Percentiles rank a stretch among this genome's conserved stretches.
Evolutionary conservation across 169 alveolate species (phyloP).

Genomic region (Eimeria praecox): DNA sequence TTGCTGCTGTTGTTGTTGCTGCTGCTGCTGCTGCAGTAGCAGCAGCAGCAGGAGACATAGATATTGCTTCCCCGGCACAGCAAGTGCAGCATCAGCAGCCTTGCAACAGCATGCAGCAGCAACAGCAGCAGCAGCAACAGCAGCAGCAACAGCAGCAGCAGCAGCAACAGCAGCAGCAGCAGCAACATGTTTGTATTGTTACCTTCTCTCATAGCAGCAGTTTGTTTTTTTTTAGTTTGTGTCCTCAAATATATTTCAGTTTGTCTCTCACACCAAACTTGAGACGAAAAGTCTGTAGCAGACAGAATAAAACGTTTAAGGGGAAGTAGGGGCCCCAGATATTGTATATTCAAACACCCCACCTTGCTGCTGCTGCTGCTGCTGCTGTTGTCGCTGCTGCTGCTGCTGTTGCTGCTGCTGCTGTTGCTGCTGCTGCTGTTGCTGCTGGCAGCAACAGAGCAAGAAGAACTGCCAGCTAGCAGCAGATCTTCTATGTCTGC

Average conservation of each 20-base stretch:
- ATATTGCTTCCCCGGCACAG: not conserved
- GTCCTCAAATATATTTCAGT: not conserved
- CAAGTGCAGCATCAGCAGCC: conserved; percentile 6
- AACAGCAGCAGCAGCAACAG: not conserved
- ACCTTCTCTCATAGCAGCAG: conserved; percentile 1
- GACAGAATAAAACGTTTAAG: not conserved
- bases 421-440: not conserved
- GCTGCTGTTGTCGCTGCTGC: not conserved
- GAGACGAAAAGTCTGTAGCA: conserved; percentile 2
- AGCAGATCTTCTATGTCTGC: conserved; percentile 8
- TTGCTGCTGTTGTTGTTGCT: not conserved
- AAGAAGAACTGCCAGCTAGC: not conserved
- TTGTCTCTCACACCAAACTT: conserved; percentile 37
- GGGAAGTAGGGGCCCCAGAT: not conserved
- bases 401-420: conserved; percentile 8
- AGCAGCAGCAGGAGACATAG: not conserved
- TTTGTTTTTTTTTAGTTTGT: not conserved
- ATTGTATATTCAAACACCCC: not conserved
- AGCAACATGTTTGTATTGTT: not conserved
- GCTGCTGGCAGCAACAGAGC: not conserved
- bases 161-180: conserved; percentile 58
- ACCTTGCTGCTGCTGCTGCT: not conserved
- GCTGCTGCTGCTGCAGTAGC: not conserved
- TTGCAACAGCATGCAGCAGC: not conserved
- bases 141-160: conserved; percentile 21